Evolutionary conservation across 306 rosid species (phyloP).

Genomic region (Spatholobus suberectus): DNA sequence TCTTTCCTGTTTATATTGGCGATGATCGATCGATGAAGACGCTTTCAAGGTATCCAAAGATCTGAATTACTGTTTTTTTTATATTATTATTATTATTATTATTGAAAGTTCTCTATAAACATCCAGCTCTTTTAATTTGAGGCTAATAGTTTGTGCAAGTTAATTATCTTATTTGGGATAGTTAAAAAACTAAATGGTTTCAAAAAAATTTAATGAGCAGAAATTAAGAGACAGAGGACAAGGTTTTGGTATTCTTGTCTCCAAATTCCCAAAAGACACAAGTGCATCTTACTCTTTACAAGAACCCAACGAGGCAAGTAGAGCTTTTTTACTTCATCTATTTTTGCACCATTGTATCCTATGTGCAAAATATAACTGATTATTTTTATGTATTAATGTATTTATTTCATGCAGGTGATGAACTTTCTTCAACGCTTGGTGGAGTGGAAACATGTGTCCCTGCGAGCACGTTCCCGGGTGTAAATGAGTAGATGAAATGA

Average conservation of each 20-base stretch:
- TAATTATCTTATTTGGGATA: background rate
- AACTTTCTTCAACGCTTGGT: slow-evolving; percentile 73
- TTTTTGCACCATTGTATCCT: background rate
- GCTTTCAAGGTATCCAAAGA: slow-evolving; percentile 84
- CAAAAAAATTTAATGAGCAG: slow-evolving; percentile 36
- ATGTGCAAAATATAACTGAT: background rate
- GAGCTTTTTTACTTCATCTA: background rate
- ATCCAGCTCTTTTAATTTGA: background rate
- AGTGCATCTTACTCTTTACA: slow-evolving; percentile 81
- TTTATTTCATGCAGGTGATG: slow-evolving; percentile 60
- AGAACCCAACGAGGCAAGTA: slow-evolving; percentile 85
- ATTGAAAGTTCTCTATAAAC: background rate
- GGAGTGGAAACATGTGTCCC: slow-evolving; percentile 55
- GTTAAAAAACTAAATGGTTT: slow-evolving; percentile 11
- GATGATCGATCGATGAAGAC: slow-evolving; percentile 88
- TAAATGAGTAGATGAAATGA: slow-evolving; percentile 40
- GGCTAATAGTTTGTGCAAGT: background rate
- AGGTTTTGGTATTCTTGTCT: slow-evolving; percentile 93
- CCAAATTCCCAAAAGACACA: slow-evolving; percentile 88
- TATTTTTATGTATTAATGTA: background rate
- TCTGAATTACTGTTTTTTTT: background rate
- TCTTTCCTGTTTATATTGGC: slow-evolving; percentile 86
- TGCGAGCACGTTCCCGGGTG: slow-evolving; percentile 46
- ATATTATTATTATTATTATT: too few relatives aligned
- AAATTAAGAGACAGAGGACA: slow-evolving; percentile 80